Percentiles rank a stretch among this genome's conserved stretches.
Conservation (phyloP, 441 rosid genomes). For the Populus hybrid region DNA sequence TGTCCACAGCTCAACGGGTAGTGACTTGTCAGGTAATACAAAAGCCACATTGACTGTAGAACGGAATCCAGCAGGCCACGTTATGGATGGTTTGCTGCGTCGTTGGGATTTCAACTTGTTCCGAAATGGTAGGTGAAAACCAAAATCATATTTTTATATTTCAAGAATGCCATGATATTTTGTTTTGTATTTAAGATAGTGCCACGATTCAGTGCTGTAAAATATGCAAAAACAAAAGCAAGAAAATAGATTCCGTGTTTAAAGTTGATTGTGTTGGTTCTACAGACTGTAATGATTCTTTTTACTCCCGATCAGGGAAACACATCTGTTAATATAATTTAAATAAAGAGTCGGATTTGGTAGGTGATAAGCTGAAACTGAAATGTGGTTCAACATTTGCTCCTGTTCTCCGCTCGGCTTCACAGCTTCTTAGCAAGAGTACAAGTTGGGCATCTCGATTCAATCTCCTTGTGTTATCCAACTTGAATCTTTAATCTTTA, state of each 20-base stretch:
- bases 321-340: not conserved
- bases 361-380: not conserved
- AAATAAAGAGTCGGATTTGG: not conserved
- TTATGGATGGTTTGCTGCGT: slow-evolving; percentile 83
- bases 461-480: not conserved
- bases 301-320: slow-evolving; percentile 1
- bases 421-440: not conserved
- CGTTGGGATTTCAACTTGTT: slow-evolving; percentile 81
- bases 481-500: not conserved
- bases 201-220: slow-evolving; percentile 30
- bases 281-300: slow-evolving; percentile 17
- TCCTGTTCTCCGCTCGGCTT: too few relatives aligned
- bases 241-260: slow-evolving; percentile 23
- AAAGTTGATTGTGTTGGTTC: slow-evolving; percentile 18
- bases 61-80: slow-evolving; percentile 58
- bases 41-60: slow-evolving; percentile 78
- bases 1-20: slow-evolving; percentile 37
- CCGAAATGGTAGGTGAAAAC: slow-evolving; percentile 44
- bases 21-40: slow-evolving; percentile 64
- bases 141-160: not conserved
- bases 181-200: slow-evolving; percentile 47
- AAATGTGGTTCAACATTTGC: not conserved
- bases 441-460: not conserved
- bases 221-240: slow-evolving; percentile 20
- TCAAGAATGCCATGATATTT: slow-evolving; percentile 16